Percentiles rank a stretch among this genome's conserved stretches.
phyloP scores from a whole-genome alignment of 305 asterid genomes.

The Caryopteris hybrid region DNA sequence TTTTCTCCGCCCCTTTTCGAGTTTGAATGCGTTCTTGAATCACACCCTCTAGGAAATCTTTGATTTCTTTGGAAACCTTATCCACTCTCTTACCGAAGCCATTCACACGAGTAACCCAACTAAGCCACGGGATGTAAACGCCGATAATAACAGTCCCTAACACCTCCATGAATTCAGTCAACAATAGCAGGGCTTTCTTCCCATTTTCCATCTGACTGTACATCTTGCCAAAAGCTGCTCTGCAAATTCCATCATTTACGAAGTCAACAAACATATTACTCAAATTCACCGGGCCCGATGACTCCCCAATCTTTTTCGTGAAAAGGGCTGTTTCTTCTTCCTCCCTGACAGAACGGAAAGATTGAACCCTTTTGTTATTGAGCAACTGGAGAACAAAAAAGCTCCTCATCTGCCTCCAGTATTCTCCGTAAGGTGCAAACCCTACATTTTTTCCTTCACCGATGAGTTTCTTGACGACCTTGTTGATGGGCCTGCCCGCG shows the following conservation, averaged over 20 bases:
- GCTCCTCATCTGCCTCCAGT: background rate
- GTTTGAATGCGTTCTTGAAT: background rate
- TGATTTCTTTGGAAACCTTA: background rate
- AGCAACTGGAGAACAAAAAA: no score
- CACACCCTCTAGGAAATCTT: background rate
- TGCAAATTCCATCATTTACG: background rate
- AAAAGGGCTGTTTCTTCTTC: no score
- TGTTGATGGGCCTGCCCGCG: background rate
- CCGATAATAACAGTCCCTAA: background rate
- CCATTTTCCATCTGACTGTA: background rate
- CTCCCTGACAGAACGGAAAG: no score
- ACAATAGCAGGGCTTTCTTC: background rate
- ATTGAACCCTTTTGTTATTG: no score
- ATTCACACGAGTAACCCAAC: background rate
- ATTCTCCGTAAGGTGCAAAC: background rate
- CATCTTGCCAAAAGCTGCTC: no score
- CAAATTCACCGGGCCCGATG: no score
- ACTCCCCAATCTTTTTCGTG: no score
- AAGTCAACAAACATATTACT: background rate
- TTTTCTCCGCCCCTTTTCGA: no score
- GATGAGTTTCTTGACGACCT: background rate
- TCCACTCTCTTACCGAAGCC: background rate
- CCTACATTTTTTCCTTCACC: background rate
- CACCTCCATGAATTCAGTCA: background rate
- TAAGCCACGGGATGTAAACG: background rate